Evolutionary conservation across 805 yeast species (phyloP).

Genomic region (Zygosaccharomyces lentus): DNA sequence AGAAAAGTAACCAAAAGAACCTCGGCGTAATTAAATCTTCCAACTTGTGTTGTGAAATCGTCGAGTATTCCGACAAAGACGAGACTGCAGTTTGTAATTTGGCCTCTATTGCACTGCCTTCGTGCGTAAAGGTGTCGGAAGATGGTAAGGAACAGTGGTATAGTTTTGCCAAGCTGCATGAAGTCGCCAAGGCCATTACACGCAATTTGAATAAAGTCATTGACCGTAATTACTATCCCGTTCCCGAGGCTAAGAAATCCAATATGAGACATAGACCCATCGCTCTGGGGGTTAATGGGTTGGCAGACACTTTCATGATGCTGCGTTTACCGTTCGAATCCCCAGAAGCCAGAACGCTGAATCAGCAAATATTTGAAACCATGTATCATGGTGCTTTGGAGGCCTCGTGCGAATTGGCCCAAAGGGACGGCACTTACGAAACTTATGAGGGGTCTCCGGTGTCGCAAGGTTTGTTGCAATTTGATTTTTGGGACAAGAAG

Average conservation of each 20-base stretch:
- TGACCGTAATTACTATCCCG: slow-evolving; percentile 83
- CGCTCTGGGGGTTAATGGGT: slow-evolving; percentile 97
- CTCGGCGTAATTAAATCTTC: slow-evolving; percentile 89
- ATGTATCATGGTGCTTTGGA: slow-evolving; percentile 92
- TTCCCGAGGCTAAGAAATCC: slow-evolving; percentile 66
- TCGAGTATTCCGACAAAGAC: slow-evolving; percentile 85
- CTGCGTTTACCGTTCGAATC: slow-evolving; percentile 86
- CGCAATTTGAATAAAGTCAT: slow-evolving; percentile 78
- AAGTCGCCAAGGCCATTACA: slow-evolving; percentile 69
- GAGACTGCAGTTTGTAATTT: slow-evolving; percentile 95
- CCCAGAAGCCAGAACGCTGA: slow-evolving; percentile 65
- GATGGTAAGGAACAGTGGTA: slow-evolving; percentile 47
- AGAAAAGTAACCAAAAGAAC: slow-evolving; percentile 83
- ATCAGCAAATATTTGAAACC: slow-evolving; percentile 87
- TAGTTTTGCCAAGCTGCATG: slow-evolving; percentile 72
- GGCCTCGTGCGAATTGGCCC: slow-evolving; percentile 78
- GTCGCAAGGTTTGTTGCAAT: slow-evolving; percentile 78
- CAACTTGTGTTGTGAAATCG: slow-evolving; percentile 88
- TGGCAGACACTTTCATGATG: slow-evolving; percentile 82
- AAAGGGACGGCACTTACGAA: slow-evolving; percentile 61
- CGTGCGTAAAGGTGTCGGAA: slow-evolving; percentile 52
- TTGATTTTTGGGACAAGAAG: slow-evolving; percentile 76
- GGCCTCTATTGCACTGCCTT: slow-evolving; percentile 86
- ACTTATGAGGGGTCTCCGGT: slow-evolving; percentile 84
- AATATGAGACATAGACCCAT: slow-evolving; percentile 86